phyloP scores from a whole-genome alignment of 2,329 filamentous ascomycete species.

The Fusarium graminum region DNA sequence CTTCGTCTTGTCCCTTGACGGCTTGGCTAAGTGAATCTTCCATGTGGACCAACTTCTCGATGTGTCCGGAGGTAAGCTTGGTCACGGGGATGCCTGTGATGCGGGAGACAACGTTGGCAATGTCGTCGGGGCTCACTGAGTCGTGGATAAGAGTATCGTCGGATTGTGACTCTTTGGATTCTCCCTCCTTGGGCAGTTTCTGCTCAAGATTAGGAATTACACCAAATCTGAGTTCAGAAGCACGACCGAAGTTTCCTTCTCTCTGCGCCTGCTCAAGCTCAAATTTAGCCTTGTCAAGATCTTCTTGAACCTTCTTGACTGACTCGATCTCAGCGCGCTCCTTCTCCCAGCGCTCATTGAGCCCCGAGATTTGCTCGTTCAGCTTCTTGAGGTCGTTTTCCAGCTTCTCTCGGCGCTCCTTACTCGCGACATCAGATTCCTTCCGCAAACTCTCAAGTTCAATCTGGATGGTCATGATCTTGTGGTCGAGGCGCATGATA shows the following conservation, averaged over 20 bases:
- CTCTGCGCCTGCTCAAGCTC: slow-evolving; percentile 91
- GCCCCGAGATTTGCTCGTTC: slow-evolving; percentile 78
- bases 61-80: slow-evolving; percentile 92
- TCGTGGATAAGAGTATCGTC: slow-evolving; percentile 83
- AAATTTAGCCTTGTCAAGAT: slow-evolving; percentile 86
- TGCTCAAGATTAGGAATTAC: slow-evolving; percentile 85
- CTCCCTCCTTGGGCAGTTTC: slow-evolving; percentile 81
- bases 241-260: slow-evolving; percentile 87
- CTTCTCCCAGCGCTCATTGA: slow-evolving; percentile 90
- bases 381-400: slow-evolving; percentile 81
- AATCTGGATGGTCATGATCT: slow-evolving; percentile 97
- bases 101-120: slow-evolving; percentile 89
- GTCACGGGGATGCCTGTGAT: slow-evolving; percentile 93
- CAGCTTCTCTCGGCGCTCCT: slow-evolving; percentile 87
- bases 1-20: slow-evolving; percentile 94
- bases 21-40: slow-evolving; percentile 87
- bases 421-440: slow-evolving; percentile 90
- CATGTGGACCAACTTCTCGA: slow-evolving; percentile 96
- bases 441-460: slow-evolving; percentile 95
- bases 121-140: slow-evolving; percentile 94
- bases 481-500: slow-evolving; percentile 91
- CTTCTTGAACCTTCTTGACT: slow-evolving; percentile 87
- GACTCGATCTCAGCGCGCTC: slow-evolving; percentile 87
- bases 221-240: slow-evolving; percentile 91
- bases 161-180: slow-evolving; percentile 54